Evolutionary conservation across 768 basidiomycete species (phyloP).

Genomic region (Leccinum subgranulosum): DNA sequence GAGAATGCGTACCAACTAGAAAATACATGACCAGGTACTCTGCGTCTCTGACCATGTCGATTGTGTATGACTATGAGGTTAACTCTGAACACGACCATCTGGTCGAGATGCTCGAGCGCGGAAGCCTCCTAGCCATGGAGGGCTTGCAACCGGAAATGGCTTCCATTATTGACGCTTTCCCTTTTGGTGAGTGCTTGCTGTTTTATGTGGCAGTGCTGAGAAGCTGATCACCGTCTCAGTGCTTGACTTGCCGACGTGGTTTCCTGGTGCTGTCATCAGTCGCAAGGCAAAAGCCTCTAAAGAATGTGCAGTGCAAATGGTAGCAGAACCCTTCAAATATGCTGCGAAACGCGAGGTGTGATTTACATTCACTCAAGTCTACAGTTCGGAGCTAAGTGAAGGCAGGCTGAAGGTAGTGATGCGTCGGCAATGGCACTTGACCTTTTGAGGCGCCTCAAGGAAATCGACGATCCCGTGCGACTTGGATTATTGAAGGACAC

Average conservation of each 20-base stretch:
- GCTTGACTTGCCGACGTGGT: constrained; percentile 23
- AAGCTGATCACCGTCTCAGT: constrained; percentile 8
- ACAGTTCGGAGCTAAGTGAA: neutral
- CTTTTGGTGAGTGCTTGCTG: constrained; percentile 14
- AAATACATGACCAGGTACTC: constrained; percentile 24
- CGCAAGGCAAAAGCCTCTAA: constrained; percentile 12
- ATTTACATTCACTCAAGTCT: neutral
- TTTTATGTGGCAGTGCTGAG: neutral
- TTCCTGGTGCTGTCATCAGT: constrained; percentile 28
- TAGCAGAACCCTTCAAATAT: constrained; percentile 15
- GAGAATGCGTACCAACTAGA: neutral
- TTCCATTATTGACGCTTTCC: constrained; percentile 18
- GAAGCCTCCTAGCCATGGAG: constrained; percentile 17
- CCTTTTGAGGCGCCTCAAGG: neutral
- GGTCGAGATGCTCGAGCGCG: constrained; percentile 36
- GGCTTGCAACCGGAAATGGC: constrained; percentile 14
- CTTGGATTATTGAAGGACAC: constrained; percentile 9
- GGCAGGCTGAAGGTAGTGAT: constrained; percentile 11
- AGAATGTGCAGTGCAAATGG: constrained; percentile 7
- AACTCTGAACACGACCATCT: constrained; percentile 35
- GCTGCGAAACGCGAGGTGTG: constrained; percentile 12
- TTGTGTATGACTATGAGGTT: constrained; percentile 40
- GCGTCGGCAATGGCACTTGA: constrained; percentile 13
- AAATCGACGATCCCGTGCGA: constrained; percentile 6
- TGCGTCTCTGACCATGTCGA: constrained; percentile 36